These are phyloP conservation scores for Aspergillus pseudonomiae DNA, from an alignment of 2,329 filamentous ascomycete species.

Conservation along the genomic window DNA sequence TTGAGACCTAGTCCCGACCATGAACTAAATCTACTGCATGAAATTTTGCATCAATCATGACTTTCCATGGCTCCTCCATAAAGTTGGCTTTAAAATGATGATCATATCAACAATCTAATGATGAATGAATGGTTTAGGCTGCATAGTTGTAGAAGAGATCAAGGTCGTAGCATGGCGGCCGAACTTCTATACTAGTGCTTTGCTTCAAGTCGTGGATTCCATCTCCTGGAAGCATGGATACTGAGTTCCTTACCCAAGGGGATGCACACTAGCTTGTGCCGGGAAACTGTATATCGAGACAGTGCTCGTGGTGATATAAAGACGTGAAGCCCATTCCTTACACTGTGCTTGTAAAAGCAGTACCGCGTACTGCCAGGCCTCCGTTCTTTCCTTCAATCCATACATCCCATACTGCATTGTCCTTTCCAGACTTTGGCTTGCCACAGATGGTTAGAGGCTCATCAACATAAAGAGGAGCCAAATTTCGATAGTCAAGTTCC, in stretches of 20 bases:
- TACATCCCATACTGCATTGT: constrained; percentile 57
- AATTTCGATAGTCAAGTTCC: constrained; percentile 75
- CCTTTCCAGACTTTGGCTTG: constrained; percentile 50
- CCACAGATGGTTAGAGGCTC: constrained; percentile 73
- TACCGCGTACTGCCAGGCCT: constrained; percentile 66
- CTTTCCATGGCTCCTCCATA: not conserved
- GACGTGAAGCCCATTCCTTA: not conserved
- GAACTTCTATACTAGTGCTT: not conserved
- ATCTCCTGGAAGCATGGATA: not conserved
- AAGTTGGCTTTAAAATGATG: too few species aligned
- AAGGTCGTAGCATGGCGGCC: not conserved
- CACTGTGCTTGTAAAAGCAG: constrained; percentile 30
- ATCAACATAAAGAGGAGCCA: constrained; percentile 76
- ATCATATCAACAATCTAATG: not conserved
- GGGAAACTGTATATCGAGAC: not conserved
- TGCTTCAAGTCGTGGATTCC: not conserved
- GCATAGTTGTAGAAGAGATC: not conserved
- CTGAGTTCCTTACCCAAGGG: not conserved
- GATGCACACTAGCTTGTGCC: not conserved
- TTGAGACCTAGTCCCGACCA: not conserved
- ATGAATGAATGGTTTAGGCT: not conserved
- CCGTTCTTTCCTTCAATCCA: constrained; percentile 68
- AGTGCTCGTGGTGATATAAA: not conserved
- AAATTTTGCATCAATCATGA: not conserved
- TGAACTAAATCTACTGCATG: not conserved